Conservation (phyloP, 345 rosid species). For the Nephelium lappaceum region DNA sequence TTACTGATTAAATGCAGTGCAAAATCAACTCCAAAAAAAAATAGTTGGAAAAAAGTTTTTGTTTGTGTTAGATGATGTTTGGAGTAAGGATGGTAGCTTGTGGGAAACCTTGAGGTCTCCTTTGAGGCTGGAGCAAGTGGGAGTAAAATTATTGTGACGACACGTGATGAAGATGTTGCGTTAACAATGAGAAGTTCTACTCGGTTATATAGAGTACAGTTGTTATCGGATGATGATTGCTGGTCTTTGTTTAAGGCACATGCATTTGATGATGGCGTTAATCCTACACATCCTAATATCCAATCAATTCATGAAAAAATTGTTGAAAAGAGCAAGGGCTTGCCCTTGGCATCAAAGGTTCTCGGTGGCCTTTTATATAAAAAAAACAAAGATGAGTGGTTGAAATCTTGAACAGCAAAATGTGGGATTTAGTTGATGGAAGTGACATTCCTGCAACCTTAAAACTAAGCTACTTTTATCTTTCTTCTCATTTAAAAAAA, state of each 20-base stretch:
- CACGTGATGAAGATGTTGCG: not conserved
- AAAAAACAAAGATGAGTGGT: too few relatives aligned
- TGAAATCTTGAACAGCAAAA: too few relatives aligned
- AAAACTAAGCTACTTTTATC: not conserved
- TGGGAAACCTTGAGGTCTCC: not conserved
- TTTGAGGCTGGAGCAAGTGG: not conserved
- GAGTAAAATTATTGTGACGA: not conserved
- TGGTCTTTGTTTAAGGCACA: not conserved
- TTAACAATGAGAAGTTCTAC: not conserved
- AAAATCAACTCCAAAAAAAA: too few relatives aligned
- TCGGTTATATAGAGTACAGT: too few relatives aligned
- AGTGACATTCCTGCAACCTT: not conserved
- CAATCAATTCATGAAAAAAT: too few relatives aligned
- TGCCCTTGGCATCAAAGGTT: not conserved
- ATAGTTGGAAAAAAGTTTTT: not conserved
- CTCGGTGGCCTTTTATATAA: too few relatives aligned
- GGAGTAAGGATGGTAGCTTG: not conserved
- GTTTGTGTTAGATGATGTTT: too few relatives aligned
- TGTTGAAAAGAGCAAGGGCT: not conserved
- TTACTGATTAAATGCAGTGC: not conserved
- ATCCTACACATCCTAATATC: too few relatives aligned
- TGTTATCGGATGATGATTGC: not conserved
- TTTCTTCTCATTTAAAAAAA: not conserved
- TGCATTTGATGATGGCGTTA: not conserved
- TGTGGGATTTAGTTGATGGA: not conserved